These are phyloP conservation scores for Populus hybrid DNA, from an alignment of 441 rosid genomes.

Conservation along the genomic window DNA sequence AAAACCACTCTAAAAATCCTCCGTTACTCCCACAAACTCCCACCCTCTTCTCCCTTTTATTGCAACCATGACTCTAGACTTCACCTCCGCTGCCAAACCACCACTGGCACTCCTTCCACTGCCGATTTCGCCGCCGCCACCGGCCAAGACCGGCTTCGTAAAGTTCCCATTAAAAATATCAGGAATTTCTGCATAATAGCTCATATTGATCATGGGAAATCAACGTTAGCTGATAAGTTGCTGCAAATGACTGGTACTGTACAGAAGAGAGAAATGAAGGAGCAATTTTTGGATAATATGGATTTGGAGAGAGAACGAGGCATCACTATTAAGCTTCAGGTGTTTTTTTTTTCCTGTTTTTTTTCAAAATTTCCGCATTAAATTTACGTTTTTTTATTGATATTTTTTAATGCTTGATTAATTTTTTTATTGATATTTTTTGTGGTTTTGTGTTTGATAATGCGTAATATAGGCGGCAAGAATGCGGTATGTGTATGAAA, in stretches of 20 bases:
- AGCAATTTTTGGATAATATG: conserved; percentile 97
- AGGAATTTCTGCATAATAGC: conserved; percentile 92
- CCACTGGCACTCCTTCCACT: neutral
- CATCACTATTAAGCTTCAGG: conserved; percentile 97
- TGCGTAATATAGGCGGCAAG: conserved; percentile 68
- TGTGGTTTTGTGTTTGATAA: neutral
- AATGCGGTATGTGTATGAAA: conserved; percentile 76
- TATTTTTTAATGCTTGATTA: neutral
- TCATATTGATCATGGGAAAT: conserved; percentile 97
- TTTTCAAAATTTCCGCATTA: neutral
- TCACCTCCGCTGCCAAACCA: neutral
- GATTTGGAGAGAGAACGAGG: conserved; percentile 98
- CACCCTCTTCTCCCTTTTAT: neutral
- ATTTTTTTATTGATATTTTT: neutral
- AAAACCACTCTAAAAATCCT: neutral
- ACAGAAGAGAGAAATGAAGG: conserved; percentile 92
- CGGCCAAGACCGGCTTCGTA: neutral
- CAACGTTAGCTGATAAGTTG: conserved; percentile 92
- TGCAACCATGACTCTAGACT: neutral
- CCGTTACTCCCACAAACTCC: neutral
- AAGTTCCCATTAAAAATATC: conserved; percentile 75
- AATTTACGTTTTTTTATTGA: neutral
- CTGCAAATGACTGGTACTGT: conserved; percentile 96
- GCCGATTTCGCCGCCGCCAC: neutral
- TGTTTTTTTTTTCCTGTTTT: neutral